Conservation (phyloP, 2,329 filamentous ascomycete genomes). For the Colletotrichum tabaci region DNA sequence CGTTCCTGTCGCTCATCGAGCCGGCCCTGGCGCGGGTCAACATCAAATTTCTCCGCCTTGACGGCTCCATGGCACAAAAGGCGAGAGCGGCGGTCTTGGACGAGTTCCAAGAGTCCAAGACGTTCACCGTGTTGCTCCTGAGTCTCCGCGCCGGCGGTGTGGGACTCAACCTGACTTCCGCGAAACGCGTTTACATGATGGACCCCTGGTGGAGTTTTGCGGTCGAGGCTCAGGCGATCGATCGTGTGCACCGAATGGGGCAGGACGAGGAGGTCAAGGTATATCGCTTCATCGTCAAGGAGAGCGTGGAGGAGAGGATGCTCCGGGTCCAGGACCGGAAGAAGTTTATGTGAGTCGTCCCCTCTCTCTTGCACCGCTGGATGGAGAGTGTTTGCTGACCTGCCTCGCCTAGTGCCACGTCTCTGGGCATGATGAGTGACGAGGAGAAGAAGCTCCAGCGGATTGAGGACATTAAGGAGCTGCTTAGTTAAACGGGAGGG, state of each 20-base stretch:
- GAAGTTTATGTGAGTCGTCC: constrained; percentile 85
- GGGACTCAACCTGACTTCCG: constrained; percentile 91
- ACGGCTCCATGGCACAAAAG: constrained; percentile 92
- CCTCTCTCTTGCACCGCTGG: background rate
- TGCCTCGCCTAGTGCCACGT: constrained; percentile 78
- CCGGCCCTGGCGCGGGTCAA: constrained; percentile 81
- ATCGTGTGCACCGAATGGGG: constrained; percentile 97
- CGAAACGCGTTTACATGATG: constrained; percentile 97
- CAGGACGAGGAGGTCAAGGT: constrained; percentile 90
- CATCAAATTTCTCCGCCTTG: constrained; percentile 87
- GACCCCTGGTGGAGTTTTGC: constrained; percentile 99
- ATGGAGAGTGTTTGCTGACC: background rate
- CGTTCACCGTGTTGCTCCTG: constrained; percentile 83
- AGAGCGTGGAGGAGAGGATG: constrained; percentile 97
- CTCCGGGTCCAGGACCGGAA: constrained; percentile 93
- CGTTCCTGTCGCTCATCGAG: constrained; percentile 92
- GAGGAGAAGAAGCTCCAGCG: constrained; percentile 92
- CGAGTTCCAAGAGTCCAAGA: constrained; percentile 75
- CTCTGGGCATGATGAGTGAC: constrained; percentile 93
- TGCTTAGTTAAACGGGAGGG: constrained; percentile 72
- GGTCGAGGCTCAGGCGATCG: constrained; percentile 96
- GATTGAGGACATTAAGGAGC: constrained; percentile 94
- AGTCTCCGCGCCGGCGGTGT: constrained; percentile 93
- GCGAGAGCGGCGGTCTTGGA: constrained; percentile 82
- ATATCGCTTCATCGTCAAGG: constrained; percentile 88